Evolutionary conservation across 2,329 filamentous ascomycete genomes (phyloP).

Genomic region (Xylaria sp.): DNA sequence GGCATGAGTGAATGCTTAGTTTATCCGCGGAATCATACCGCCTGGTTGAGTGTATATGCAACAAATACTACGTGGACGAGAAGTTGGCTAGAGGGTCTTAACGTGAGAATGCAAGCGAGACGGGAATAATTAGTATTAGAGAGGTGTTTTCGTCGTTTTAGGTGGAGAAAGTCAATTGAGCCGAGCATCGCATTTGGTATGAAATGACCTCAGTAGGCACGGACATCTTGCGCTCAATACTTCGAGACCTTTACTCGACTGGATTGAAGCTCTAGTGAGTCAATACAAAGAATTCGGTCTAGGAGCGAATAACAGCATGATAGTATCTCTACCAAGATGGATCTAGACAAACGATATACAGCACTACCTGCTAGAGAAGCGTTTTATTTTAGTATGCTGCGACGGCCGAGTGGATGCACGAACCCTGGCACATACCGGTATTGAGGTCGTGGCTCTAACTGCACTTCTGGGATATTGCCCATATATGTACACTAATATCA

Average conservation of each 20-base stretch:
- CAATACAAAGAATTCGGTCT: background rate
- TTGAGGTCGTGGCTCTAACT: background rate
- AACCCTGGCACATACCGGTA: background rate
- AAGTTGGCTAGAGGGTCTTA: slow-evolving; percentile 4
- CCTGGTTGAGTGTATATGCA: background rate
- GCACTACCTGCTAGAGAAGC: too few species aligned
- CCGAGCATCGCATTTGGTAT: background rate
- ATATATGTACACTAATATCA: slow-evolving; percentile 35
- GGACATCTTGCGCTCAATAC: background rate
- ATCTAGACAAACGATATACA: background rate
- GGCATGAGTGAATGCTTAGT: background rate
- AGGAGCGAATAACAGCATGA: background rate
- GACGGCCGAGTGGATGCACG: background rate
- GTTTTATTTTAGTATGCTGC: background rate
- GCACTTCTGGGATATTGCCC: slow-evolving; percentile 12
- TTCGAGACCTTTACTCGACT: background rate
- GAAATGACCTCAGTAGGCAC: background rate
- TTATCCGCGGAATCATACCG: slow-evolving; percentile 32
- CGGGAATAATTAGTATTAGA: background rate
- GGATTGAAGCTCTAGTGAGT: background rate
- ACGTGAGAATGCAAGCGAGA: slow-evolving; percentile 1
- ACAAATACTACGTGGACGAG: background rate
- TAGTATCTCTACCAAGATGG: background rate
- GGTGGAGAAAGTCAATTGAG: slow-evolving; percentile 13
- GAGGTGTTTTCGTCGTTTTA: background rate